Conservation (phyloP, 495 filamentous ascomycete species). For the Penicillium steckii region DNA sequence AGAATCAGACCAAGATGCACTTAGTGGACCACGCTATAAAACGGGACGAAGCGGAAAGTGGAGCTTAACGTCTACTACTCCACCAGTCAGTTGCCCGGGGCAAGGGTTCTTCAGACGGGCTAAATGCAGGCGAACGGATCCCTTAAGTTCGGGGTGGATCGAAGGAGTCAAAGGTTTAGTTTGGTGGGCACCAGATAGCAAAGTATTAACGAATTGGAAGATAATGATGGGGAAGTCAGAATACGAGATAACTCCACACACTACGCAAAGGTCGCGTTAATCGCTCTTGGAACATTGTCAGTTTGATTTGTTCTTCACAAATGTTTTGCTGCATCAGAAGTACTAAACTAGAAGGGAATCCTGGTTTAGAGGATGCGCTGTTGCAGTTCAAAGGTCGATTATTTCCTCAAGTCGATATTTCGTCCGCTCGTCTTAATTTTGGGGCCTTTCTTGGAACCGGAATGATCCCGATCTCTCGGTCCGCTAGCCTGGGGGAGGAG, state of each 20-base stretch:
- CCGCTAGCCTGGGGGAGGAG: not conserved
- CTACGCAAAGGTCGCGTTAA: not conserved
- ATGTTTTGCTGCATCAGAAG: too few species aligned
- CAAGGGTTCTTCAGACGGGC: not conserved
- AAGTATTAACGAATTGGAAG: not conserved
- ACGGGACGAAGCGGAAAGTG: not conserved
- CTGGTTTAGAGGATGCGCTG: too few species aligned
- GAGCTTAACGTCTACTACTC: not conserved
- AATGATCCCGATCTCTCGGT: not conserved
- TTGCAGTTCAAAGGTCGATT: not conserved
- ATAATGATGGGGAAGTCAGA: not conserved
- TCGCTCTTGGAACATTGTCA: not conserved
- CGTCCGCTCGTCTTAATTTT: not conserved
- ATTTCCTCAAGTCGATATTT: not conserved
- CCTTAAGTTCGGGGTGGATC: not conserved
- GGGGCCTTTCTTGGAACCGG: not conserved
- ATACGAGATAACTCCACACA: not conserved
- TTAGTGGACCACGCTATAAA: not conserved
- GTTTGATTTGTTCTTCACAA: too few species aligned
- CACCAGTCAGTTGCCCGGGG: not conserved
- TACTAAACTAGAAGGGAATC: too few species aligned
- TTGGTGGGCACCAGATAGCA: not conserved
- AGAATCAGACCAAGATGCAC: not conserved
- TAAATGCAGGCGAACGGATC: not conserved
- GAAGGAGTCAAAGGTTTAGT: not conserved